Base-by-base conservation (phyloP, 257 asterid genomes). In the Petunia axillaris region DNA sequence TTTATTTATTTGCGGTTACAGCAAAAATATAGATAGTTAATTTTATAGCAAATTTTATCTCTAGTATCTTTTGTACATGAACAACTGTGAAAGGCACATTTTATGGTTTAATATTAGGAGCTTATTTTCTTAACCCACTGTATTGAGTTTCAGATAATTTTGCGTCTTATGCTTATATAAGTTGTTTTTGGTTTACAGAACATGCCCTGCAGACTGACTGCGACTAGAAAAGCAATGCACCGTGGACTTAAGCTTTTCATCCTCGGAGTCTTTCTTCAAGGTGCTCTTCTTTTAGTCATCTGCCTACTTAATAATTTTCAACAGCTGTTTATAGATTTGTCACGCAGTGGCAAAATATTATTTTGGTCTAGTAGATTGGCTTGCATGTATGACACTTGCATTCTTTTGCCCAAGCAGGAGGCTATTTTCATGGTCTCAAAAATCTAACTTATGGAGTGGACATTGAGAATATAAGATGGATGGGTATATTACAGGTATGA, bases 401-500 rank as follows among this genome's bases (percentile, higher is more conserved):
- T 41, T 5, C 44, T 66, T 53, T 52, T 79, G 59, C 50, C 78
- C 58, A 58, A 81, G 4, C 85, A 91, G 95, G 95, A 76, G 95
- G 95, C 64, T 91, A 79, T 85, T 88, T 89, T 76, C 95, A 91
- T 76, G 91, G 92, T 37, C 14, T 89, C 60, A 81, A 85, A 76
- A 80, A 88, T 75, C 85, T 91, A n/a, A 86, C 95, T 1, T 91
- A 86, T 59, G 95, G 95, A 0, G 95, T 89, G 80, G 92, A 91
- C 81, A 40, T 89, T 80, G 81, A 86, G 60, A 87, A 83, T 53
- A 87, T 91, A 81, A 88, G 95, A 78, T 89, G 91, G 95, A 91
- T 86, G 91, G 95, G 95, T 68, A 83, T 87, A 84, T 86, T 91
- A 87, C 95, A 91, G 93, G 95, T 91, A 75, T 79, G 84, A 8